Percentiles rank a stretch among this genome's conserved stretches.
Conservation (phyloP, 164 flowering plant genomes). For the Brasenia schreberi region DNA sequence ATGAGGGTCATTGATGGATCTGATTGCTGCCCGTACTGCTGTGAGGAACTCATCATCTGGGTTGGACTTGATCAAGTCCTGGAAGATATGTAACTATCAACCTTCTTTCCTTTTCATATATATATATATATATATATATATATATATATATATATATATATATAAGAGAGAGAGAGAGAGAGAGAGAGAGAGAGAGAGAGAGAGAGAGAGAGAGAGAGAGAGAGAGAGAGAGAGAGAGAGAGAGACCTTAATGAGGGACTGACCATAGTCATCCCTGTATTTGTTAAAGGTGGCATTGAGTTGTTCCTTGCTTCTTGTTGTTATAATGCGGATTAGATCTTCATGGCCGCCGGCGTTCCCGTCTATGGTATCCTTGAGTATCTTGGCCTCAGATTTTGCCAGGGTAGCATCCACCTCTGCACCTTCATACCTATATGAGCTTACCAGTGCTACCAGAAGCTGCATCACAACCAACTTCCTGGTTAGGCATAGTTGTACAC, state of each 20-base stretch:
- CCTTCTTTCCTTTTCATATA: no score
- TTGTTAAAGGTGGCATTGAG: slow-evolving; percentile 57
- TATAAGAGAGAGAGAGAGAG: background rate
- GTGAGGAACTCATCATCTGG: background rate
- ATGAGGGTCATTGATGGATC: background rate
- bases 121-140: background rate
- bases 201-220: background rate
- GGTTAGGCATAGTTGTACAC: background rate
- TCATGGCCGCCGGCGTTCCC: slow-evolving; percentile 50
- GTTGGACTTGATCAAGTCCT: background rate
- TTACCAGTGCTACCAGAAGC: slow-evolving; percentile 31
- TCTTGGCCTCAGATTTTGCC: slow-evolving; percentile 55
- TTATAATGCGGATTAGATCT: slow-evolving; percentile 50
- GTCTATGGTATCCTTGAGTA: slow-evolving; percentile 24
- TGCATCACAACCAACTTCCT: slow-evolving; percentile 6
- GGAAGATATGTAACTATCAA: background rate
- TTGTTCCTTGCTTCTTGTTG: slow-evolving; percentile 74
- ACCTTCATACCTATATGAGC: slow-evolving; percentile 39
- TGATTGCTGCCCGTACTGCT: background rate
- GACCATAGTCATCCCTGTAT: slow-evolving; percentile 44
- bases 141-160: background rate
- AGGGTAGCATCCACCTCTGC: slow-evolving; percentile 41
- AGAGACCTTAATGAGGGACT: slow-evolving; percentile 59
- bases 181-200: background rate
- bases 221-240: background rate